Evolutionary conservation across 257 asterid genomes (phyloP).

Genomic region (Salvia miltiorrhiza): DNA sequence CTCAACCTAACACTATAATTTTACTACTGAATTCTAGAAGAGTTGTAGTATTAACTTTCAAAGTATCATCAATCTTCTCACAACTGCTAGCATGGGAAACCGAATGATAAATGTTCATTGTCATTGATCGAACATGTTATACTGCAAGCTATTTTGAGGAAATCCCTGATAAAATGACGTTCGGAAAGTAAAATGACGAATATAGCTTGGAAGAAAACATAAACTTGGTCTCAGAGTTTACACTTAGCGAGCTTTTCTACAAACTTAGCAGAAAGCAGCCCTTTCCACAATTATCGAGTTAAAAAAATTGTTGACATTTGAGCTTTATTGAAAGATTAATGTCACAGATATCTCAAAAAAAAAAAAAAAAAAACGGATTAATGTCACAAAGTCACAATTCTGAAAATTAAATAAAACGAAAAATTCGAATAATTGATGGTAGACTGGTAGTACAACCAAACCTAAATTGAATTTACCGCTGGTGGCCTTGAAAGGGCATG

Average conservation of each 20-base stretch:
- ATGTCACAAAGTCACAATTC: not conserved
- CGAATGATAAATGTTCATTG: not conserved
- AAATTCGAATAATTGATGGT: not conserved
- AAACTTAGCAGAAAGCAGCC: not conserved
- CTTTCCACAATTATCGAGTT: no score
- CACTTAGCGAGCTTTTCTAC: not conserved
- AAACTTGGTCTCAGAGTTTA: not conserved
- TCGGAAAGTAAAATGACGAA: not conserved
- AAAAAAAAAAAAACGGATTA: no score
- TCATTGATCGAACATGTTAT: not conserved
- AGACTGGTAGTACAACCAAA: not conserved
- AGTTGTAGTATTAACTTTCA: not conserved
- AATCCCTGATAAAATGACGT: not conserved
- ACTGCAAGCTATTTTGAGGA: not conserved
- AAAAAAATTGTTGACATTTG: no score
- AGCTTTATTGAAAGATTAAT: no score
- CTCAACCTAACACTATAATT: not conserved
- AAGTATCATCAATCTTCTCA: not conserved
- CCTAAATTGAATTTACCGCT: conserved; percentile 40
- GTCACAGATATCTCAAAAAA: no score
- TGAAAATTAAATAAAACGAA: not conserved
- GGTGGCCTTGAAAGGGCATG: conserved; percentile 98
- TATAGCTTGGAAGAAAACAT: not conserved
- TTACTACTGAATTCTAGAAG: not conserved
- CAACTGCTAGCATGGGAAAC: not conserved